phyloP scores from a whole-genome alignment of 352 stramenopile genomes.

The Pythium brachiatum region DNA sequence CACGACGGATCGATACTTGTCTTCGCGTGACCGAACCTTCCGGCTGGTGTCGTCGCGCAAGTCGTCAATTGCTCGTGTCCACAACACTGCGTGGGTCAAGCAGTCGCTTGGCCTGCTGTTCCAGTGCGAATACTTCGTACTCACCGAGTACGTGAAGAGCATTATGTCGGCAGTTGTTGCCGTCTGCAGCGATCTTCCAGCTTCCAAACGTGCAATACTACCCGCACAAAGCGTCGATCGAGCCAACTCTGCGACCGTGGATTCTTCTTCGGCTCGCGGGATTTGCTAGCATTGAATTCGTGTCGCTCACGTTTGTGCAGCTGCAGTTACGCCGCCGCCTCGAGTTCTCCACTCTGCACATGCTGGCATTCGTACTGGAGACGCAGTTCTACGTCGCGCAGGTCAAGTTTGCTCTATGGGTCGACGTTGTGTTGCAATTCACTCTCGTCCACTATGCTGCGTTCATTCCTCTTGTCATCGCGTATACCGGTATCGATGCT shows the following conservation, averaged over 20 bases:
- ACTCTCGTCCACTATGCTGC: too few species aligned
- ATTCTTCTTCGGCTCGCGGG: neutral
- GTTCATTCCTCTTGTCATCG: too few species aligned
- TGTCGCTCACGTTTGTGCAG: slow-evolving; percentile 5
- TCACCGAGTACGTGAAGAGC: neutral
- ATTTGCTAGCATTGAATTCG: neutral
- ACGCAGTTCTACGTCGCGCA: slow-evolving; percentile 5
- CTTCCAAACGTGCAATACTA: slow-evolving; percentile 32
- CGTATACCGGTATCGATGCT: too few species aligned
- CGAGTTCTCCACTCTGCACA: slow-evolving; percentile 24
- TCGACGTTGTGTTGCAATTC: neutral
- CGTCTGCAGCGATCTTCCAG: slow-evolving; percentile 17
- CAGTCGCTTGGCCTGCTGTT: too few species aligned
- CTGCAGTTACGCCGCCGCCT: slow-evolving; percentile 9
- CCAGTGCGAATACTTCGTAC: neutral
- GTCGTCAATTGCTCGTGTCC: too few species aligned
- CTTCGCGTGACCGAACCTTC: too few species aligned
- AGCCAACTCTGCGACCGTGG: neutral
- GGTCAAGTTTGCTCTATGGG: slow-evolving; percentile 4
- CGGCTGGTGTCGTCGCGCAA: too few species aligned
- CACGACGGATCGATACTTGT: too few species aligned
- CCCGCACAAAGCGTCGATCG: neutral
- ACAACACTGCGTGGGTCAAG: too few species aligned
- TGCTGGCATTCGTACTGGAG: slow-evolving; percentile 45
- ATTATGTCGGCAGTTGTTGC: neutral